phyloP scores from a whole-genome alignment of 2,329 filamentous ascomycete species.

The Fusarium kyushuense region DNA sequence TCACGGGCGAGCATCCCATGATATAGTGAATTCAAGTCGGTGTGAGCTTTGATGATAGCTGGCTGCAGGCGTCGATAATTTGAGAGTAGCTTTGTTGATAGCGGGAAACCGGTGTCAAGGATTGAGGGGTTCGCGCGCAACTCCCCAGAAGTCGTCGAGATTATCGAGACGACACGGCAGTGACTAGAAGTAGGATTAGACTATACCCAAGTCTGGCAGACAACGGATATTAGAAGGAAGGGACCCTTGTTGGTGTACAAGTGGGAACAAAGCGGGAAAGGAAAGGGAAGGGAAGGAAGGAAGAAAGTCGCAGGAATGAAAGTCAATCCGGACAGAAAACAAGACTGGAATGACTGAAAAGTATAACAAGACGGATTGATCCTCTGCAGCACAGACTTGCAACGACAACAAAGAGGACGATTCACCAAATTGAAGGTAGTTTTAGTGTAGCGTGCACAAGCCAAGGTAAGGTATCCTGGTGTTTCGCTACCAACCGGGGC shows the following conservation, averaged over 20 bases:
- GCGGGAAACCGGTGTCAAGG: constrained; percentile 40
- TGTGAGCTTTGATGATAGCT: constrained; percentile 36
- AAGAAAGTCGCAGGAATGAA: constrained; percentile 18
- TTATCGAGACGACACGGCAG: constrained; percentile 21
- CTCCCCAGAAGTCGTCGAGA: constrained; percentile 11
- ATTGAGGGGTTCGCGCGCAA: constrained; percentile 35
- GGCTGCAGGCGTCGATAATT: constrained; percentile 41
- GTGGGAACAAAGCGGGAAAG: constrained; percentile 40
- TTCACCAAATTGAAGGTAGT: constrained; percentile 30
- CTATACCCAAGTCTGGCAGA: constrained; percentile 22
- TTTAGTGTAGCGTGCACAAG: constrained; percentile 34
- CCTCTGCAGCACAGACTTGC: constrained; percentile 41
- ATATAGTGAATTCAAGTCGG: constrained; percentile 43
- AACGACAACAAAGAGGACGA: constrained; percentile 32
- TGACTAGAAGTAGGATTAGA: constrained; percentile 35
- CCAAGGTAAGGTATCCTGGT: constrained; percentile 42
- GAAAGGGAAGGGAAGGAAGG: neutral
- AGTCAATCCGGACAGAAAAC: constrained; percentile 13
- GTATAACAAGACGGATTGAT: constrained; percentile 7
- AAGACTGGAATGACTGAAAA: constrained; percentile 23
- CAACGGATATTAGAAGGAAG: constrained; percentile 26
- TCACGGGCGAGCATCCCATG: constrained; percentile 47
- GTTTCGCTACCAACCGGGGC: constrained; percentile 43
- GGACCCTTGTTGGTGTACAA: constrained; percentile 33
- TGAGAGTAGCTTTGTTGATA: constrained; percentile 43